A percentile compares a stretch with the other conserved stretches of the same genome.
Conservation (phyloP, 192 early-diverging fungal species). For the Coemansia sp. region DNA sequence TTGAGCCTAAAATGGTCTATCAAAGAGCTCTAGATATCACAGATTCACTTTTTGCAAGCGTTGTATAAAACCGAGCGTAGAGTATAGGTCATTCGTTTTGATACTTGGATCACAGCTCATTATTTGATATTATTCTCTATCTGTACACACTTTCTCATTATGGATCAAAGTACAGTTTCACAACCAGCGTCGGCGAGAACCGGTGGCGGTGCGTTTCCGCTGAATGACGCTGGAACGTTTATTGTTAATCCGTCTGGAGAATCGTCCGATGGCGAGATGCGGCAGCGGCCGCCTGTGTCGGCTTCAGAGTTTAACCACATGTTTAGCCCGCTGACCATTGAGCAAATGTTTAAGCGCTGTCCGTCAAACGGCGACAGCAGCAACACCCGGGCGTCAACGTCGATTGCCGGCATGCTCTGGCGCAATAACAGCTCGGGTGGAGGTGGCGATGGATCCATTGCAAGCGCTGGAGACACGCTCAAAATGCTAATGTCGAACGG, state of each 20-base stretch:
- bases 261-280: constrained; percentile 9
- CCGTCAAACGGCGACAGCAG: constrained; percentile 5
- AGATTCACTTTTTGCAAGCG: neutral
- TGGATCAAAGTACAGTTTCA: constrained; percentile 1
- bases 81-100: too few species aligned
- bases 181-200: constrained; percentile 2
- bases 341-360: constrained; percentile 40
- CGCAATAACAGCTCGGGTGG: constrained; percentile 6
- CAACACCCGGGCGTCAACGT: constrained; percentile 15
- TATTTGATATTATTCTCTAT: too few species aligned
- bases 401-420: constrained; percentile 41
- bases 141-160: neutral
- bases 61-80: too few species aligned
- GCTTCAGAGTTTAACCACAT: constrained; percentile 44
- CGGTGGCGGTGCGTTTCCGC: constrained; percentile 3
- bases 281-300: constrained; percentile 28
- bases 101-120: too few species aligned
- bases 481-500: constrained; percentile 38
- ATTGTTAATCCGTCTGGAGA: constrained; percentile 27
- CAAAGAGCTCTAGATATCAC: neutral
- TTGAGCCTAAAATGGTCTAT: neutral
- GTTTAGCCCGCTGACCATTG: constrained; percentile 45
- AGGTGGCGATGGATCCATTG: constrained; percentile 21
- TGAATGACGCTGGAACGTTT: constrained; percentile 31
- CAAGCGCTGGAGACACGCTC: constrained; percentile 43